Conservation (phyloP, 805 yeast species). For the Pichia kluyveri region DNA sequence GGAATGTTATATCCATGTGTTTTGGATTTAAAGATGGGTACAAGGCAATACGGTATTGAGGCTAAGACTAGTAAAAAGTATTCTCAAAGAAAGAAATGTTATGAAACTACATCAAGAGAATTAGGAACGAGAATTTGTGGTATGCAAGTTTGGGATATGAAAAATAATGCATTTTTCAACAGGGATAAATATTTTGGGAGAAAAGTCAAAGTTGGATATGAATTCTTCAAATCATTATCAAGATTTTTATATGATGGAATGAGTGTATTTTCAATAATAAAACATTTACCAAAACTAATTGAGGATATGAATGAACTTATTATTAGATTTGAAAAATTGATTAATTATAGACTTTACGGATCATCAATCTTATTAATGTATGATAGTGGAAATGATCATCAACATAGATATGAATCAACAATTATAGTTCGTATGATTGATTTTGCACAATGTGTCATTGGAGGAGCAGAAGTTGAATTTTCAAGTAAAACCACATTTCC, state of each 20-base stretch:
- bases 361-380: constrained; percentile 83
- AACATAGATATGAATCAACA: constrained; percentile 12
- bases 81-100: constrained; percentile 79
- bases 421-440: constrained; percentile 71
- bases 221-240: constrained; percentile 66
- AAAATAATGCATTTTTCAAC: constrained; percentile 41
- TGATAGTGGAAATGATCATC: constrained; percentile 45
- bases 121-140: constrained; percentile 95
- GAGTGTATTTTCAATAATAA: constrained; percentile 44
- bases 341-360: constrained; percentile 85
- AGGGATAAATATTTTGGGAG: constrained; percentile 94
- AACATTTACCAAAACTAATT: constrained; percentile 61
- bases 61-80: constrained; percentile 62
- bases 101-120: constrained; percentile 64
- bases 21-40: constrained; percentile 94
- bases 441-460: constrained; percentile 87
- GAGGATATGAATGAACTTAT: constrained; percentile 51
- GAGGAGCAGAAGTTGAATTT: constrained; percentile 37
- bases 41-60: constrained; percentile 96
- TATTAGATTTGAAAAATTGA: constrained; percentile 42
- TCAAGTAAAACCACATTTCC: constrained; percentile 49
- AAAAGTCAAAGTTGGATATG: constrained; percentile 55
- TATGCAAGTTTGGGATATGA: constrained; percentile 70
- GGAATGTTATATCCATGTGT: constrained; percentile 84
- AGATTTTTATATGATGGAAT: constrained; percentile 76